Evolutionary conservation across 1,139 yeast species (phyloP), one percentile per base, ranked within the genome.

Genomic region (Arxiozyma telluris): DNA sequence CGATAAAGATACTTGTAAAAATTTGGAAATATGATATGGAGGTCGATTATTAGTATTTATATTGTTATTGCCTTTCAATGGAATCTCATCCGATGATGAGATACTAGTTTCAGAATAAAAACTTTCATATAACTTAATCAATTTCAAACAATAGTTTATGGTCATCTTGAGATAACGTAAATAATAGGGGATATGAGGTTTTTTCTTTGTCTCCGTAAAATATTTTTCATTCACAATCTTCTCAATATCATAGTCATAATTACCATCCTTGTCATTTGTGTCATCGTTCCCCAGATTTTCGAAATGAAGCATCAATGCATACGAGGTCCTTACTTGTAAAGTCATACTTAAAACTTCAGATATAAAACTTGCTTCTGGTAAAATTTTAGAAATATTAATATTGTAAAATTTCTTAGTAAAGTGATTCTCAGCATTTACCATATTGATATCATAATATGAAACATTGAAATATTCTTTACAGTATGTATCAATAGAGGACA

Each of bases 281-380:
- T 27, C 11, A 7, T 27, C 11, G 11, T 27, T 9, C 47, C 56
- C 53, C 44, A 57, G 47, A 38, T 53, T 56, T 53, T 67, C 71
- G 42, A 65, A 66, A 57, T 66, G 61, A n/a, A 63, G 53, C 54
- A 64, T 57, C 30, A 66, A 41, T 3, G 69, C 64, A 51, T 60
- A 57, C 1, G 64, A 58, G 1, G 63, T 59, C 47, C 69, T 60
- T n/a, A 65, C 54, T 50, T 63, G 51, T 38, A 65, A 54, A 41
- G 62, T 49, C 39, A 55, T 54, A 41, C 64, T 61, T 52, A 66
- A 48, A 41, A 62, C 53, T n/a, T 59, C 55, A 15, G 61, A 55
- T 12, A 64, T 63, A 47, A 64, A 54, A 11, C 58, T 54, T 8
- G 59, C 50, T 1, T 64, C 54, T 30, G 58, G 58, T 47, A 58